These are phyloP conservation scores for Jackrogersella minutella DNA, from an alignment of 495 filamentous ascomycete species.

Conservation along the genomic window DNA sequence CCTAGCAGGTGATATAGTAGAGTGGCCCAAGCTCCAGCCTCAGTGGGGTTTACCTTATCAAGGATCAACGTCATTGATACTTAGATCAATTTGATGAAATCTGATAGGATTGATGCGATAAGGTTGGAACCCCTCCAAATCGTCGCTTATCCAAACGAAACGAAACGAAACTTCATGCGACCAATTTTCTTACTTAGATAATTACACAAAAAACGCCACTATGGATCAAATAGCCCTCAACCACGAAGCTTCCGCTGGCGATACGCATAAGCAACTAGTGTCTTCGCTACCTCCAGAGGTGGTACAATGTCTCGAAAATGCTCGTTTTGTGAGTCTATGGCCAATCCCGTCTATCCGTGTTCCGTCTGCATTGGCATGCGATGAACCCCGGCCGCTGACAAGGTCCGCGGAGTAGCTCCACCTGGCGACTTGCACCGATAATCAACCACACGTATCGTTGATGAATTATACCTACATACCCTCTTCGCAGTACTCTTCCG, in stretches of 20 bases:
- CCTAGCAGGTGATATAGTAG: background rate
- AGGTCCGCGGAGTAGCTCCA: constrained; percentile 75
- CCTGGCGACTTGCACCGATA: constrained; percentile 84
- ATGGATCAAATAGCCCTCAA: constrained; percentile 69
- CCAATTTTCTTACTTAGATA: background rate
- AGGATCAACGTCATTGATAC: background rate
- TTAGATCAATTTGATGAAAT: constrained; percentile 21
- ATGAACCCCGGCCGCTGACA: background rate
- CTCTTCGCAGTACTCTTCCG: constrained; percentile 73
- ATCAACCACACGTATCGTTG: constrained; percentile 90
- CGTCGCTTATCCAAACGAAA: too few relatives aligned
- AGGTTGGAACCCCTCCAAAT: constrained; percentile 13
- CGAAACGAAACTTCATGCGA: constrained; percentile 21
- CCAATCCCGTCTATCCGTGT: constrained; percentile 8
- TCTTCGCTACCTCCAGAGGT: constrained; percentile 81
- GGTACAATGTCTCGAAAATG: constrained; percentile 88
- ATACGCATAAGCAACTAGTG: constrained; percentile 73
- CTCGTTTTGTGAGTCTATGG: constrained; percentile 78
- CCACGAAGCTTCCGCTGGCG: constrained; percentile 76
- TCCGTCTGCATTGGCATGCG: background rate
- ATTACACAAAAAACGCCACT: background rate
- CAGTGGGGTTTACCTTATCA: constrained; percentile 3
- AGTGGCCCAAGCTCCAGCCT: constrained; percentile 31
- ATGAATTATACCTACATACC: constrained; percentile 99
- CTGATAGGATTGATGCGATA: constrained; percentile 15